Percentiles rank a stretch among this genome's conserved stretches.
Evolutionary conservation across 208 protist species (phyloP).

Genomic region (Leishmania aethiopica): DNA sequence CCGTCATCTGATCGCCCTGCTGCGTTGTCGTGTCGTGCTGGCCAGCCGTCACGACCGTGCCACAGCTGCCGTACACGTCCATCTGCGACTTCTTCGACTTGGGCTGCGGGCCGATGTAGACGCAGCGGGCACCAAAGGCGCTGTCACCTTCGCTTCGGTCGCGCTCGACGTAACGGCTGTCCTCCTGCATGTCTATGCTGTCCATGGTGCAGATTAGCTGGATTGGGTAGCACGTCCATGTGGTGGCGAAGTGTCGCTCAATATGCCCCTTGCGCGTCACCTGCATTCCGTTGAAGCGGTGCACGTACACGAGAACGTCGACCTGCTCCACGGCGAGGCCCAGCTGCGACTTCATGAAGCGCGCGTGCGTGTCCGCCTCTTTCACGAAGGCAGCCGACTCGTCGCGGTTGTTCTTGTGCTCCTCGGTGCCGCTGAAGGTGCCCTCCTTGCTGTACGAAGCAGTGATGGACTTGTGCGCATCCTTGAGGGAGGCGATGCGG

Average conservation of each 20-base stretch:
- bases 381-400: slow-evolving; percentile 61
- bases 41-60: slow-evolving; percentile 41
- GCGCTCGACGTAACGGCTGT: slow-evolving; percentile 78
- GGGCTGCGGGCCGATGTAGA: slow-evolving; percentile 78
- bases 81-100: slow-evolving; percentile 37
- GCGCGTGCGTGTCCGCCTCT: slow-evolving; percentile 70
- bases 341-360: slow-evolving; percentile 80
- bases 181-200: slow-evolving; percentile 64
- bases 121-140: slow-evolving; percentile 51
- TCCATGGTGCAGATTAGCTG: slow-evolving; percentile 59
- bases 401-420: slow-evolving; percentile 67
- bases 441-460: slow-evolving; percentile 67
- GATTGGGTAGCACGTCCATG: slow-evolving; percentile 82
- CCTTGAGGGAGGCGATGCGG: slow-evolving; percentile 70
- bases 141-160: slow-evolving; percentile 62
- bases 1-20: slow-evolving; percentile 38
- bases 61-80: slow-evolving; percentile 59
- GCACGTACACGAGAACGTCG: slow-evolving; percentile 79
- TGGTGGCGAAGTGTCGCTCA: slow-evolving; percentile 69
- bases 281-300: slow-evolving; percentile 81
- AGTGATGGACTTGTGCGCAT: slow-evolving; percentile 45
- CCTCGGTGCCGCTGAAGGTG: slow-evolving; percentile 55
- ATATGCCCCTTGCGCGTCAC: slow-evolving; percentile 58
- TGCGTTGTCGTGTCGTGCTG: slow-evolving; percentile 33
- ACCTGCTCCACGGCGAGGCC: slow-evolving; percentile 70